Conservation (phyloP, 2,329 filamentous ascomycete species). For the Cladophialophora chaetospira region DNA sequence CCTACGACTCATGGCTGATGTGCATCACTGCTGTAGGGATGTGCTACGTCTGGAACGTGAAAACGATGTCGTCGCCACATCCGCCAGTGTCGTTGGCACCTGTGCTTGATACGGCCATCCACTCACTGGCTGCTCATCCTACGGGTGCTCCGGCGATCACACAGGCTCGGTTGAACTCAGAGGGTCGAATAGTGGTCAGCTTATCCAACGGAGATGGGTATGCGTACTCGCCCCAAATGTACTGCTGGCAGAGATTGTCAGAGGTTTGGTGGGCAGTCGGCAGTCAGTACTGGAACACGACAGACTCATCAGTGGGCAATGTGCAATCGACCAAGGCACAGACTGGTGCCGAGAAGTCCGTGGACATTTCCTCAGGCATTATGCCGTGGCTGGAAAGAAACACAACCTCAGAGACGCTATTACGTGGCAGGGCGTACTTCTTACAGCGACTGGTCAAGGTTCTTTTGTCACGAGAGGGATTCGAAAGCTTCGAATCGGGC, state of each 20-base stretch:
- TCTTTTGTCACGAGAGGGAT: constrained; percentile 83
- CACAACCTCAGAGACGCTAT: constrained; percentile 87
- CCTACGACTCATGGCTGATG: constrained; percentile 83
- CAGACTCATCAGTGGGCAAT: constrained; percentile 83
- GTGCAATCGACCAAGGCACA: constrained; percentile 66
- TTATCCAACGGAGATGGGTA: constrained; percentile 94
- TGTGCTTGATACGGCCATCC: constrained; percentile 81
- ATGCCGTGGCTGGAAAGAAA: constrained; percentile 92
- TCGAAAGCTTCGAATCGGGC: constrained; percentile 85
- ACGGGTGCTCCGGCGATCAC: constrained; percentile 82
- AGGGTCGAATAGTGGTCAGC: constrained; percentile 82
- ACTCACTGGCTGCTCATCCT: constrained; percentile 75
- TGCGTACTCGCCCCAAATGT: constrained; percentile 82
- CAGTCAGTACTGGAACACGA: constrained; percentile 98
- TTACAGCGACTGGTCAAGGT: constrained; percentile 89
- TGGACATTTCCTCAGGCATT: constrained; percentile 81
- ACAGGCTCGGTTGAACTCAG: constrained; percentile 86
- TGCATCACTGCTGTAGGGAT: constrained; percentile 86
- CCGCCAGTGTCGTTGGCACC: constrained; percentile 87
- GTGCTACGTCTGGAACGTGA: constrained; percentile 92
- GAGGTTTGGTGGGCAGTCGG: constrained; percentile 98
- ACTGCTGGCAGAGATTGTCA: constrained; percentile 90
- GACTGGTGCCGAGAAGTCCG: constrained; percentile 53
- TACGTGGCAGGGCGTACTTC: constrained; percentile 89
- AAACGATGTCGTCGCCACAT: constrained; percentile 78